Base-by-base conservation (phyloP, 2,329 filamentous ascomycete species). In the Dactylellina parvicollis region DNA sequence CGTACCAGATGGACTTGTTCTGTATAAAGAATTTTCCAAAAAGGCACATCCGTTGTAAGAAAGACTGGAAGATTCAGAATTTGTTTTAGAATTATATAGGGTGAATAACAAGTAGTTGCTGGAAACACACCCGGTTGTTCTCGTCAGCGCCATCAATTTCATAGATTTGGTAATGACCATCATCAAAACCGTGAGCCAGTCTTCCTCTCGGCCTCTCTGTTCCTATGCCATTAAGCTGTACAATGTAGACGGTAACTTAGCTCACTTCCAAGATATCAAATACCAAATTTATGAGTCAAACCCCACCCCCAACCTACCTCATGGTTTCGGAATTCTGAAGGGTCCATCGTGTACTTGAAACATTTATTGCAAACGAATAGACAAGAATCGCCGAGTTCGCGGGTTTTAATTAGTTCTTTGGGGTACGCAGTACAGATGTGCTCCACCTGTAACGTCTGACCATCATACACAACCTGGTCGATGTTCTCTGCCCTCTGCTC, bases 11-110 rank as follows among this genome's bases (percentile, higher is more conserved):
- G 5, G 92, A 96, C 80, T 99, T 99, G 79, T 96, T 96, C 81
- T 98, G 93, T 76, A 99, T 90, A 81, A 98, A 99, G 46, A 99
- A 87, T 81, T 98, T 99, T 26, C 92, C 93, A 80, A 98, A 97
- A 47, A 99, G 88, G 8, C 92, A 97, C 10, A 99, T 86, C 78
- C 97, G 96, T 81, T 98, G 95, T 77, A 92, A 93, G 80, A 96
- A 98, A 28, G 97, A 86, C 85, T 89, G 73, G 56, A 18, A 40
- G 14, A 14, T 52, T 24, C 5, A 5, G 26, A 26, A 24, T 77
- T 60, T 22, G 24, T 22, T 20, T 8, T 36, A 10, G n/a, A 24
- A 2, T 20, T 20, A 18, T 22, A n/a, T n/a, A n/a, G 7, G 47
- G 10, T 52, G 3, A 67, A 14, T 34, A 18, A 50, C 54, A 40